These are phyloP conservation scores for Parachaetomium inaequale DNA, from an alignment of 495 filamentous ascomycete species.

Conservation along the genomic window DNA sequence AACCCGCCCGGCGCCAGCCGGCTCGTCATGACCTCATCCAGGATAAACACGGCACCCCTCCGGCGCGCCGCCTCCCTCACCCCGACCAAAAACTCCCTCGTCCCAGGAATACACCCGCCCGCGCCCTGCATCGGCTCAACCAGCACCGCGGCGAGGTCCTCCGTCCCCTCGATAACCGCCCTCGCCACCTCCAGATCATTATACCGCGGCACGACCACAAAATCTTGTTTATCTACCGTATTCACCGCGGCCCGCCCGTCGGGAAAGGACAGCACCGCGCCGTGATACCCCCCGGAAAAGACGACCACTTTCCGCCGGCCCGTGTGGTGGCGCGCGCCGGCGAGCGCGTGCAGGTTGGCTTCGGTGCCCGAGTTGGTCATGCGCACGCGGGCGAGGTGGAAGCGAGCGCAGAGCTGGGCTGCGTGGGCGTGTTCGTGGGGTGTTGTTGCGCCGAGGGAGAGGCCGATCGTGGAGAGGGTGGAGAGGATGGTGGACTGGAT, in stretches of 20 bases:
- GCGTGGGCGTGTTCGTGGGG: conserved; percentile 41
- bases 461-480: conserved; percentile 36
- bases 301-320: conserved; percentile 44
- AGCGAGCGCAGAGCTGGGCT: conserved; percentile 39
- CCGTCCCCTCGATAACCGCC: conserved; percentile 28
- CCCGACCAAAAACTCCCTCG: conserved; percentile 41
- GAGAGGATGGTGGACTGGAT: conserved; percentile 39
- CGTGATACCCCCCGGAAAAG: conserved; percentile 54
- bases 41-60: conserved; percentile 51
- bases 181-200: conserved; percentile 47
- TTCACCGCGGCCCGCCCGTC: conserved; percentile 22
- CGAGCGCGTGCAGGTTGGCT: conserved; percentile 49
- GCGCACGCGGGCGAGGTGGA: conserved; percentile 44
- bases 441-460: conserved; percentile 43
- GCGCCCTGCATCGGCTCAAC: conserved; percentile 58
- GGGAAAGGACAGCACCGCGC: conserved; percentile 45
- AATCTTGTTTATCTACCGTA: conserved; percentile 42
- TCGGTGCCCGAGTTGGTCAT: conserved; percentile 55
- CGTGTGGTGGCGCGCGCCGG: conserved; percentile 41
- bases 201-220: conserved; percentile 44
- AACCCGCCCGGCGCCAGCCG: conserved; percentile 50
- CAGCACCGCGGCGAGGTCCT: conserved; percentile 52
- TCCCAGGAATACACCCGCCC: conserved; percentile 49
- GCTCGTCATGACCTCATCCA: conserved; percentile 65
- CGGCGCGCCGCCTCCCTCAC: conserved; percentile 33